Percentiles rank a stretch among this genome's conserved stretches.
phyloP scores from a whole-genome alignment of 2,329 filamentous ascomycete genomes.

The Fusarium paranaense region DNA sequence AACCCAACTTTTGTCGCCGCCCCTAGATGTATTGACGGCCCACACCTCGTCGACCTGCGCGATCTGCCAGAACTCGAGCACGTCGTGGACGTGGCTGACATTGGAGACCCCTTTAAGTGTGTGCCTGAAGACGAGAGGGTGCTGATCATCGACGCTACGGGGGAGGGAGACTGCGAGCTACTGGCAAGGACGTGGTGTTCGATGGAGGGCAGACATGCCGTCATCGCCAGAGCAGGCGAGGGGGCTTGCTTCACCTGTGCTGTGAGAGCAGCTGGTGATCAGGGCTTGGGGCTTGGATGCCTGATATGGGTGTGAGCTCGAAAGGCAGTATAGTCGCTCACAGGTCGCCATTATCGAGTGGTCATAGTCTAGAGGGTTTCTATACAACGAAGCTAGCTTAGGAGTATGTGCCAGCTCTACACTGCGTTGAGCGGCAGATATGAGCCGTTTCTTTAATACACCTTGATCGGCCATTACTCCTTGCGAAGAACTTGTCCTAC shows the following conservation, averaged over 20 bases:
- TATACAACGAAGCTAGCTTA: too few relatives aligned
- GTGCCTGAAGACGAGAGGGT: background rate
- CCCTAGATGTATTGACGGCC: background rate
- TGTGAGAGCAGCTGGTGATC: background rate
- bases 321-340: background rate
- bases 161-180: background rate
- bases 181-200: background rate
- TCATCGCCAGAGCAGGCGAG: background rate
- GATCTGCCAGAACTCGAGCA: background rate
- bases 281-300: background rate
- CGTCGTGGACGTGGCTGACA: background rate
- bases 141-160: background rate
- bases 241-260: background rate
- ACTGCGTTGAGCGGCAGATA: background rate
- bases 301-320: background rate
- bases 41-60: background rate
- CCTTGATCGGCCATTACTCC: background rate
- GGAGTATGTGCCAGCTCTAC: background rate
- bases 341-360: background rate
- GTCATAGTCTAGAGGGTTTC: too few relatives aligned
- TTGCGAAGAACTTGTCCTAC: background rate
- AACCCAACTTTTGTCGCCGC: background rate
- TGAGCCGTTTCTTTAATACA: background rate
- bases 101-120: background rate
- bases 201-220: background rate